Percentiles rank a stretch among this genome's conserved stretches.
phyloP scores from a whole-genome alignment of 176 grass and related monocot species.

The Panicum miliaceum region DNA sequence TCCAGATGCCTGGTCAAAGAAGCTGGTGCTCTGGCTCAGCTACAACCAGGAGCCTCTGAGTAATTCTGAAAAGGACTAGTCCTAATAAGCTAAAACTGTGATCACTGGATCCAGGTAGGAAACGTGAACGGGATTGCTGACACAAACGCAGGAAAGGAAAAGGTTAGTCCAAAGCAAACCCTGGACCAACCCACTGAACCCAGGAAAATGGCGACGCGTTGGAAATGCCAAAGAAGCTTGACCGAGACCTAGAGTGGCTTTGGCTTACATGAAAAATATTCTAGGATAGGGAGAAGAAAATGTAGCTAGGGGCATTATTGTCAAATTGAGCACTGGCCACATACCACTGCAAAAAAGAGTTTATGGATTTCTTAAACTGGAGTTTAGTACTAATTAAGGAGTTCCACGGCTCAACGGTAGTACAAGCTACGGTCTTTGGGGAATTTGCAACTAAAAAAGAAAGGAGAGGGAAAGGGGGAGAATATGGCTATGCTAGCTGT shows the following conservation, averaged over 20 bases:
- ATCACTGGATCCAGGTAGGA: constrained; percentile 32
- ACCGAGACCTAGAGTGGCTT: neutral
- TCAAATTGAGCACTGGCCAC: neutral
- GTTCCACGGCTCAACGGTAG: neutral
- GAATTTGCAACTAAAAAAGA: neutral
- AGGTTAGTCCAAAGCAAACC: neutral
- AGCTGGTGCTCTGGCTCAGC: neutral
- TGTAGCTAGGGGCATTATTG: neutral
- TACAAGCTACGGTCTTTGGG: too few relatives aligned
- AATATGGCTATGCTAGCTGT: neutral
- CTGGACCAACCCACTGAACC: neutral
- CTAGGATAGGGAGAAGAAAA: neutral
- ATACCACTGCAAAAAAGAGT: neutral
- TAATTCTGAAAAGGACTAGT: constrained; percentile 15
- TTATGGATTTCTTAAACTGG: neutral
- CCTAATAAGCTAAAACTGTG: neutral
- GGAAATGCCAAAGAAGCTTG: constrained; percentile 32
- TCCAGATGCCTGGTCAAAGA: constrained; percentile 39
- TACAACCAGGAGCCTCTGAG: too few relatives aligned
- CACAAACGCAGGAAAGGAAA: neutral
- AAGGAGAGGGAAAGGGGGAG: neutral
- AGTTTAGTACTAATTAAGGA: neutral
- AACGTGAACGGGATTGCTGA: constrained; percentile 20
- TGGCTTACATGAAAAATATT: neutral
- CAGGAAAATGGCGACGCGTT: neutral